Evolutionary conservation across 495 filamentous ascomycete species (phyloP), one percentile per base, ranked within the genome.

Genomic region (Aspergillus campestris): DNA sequence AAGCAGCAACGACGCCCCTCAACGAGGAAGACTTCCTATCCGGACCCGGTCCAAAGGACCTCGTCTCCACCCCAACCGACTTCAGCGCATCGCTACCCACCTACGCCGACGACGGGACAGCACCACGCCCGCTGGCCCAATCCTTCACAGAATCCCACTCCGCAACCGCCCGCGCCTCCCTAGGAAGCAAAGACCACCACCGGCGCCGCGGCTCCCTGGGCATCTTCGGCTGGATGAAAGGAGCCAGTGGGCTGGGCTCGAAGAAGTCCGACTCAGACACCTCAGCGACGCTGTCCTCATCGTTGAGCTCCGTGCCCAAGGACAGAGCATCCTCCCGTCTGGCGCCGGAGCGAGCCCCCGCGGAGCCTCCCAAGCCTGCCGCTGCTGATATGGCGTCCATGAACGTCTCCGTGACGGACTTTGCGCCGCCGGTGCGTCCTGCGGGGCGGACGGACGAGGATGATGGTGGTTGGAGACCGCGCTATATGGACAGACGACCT

Each of bases 141-240:
- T 65, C 65, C 7, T 50, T 58, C 33, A 65, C 55, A 7, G 59
- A 67, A n/a, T 38, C 49, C 10, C 46, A 46, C 34, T 46, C 63
- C 8, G 49, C 30, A 11, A 15, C 27, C 8, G 58, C 62, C n/a
- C 61, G n/a, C n/a, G n/a, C n/a, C n/a, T n/a, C n/a, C n/a, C n/a
- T n/a, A n/a, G n/a, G n/a, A n/a, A n/a, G n/a, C n/a, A n/a, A n/a
- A n/a, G n/a, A n/a, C 27, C 62, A 68, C 7, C 64, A 66, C 46
- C 69, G 68, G 37, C 57, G 66, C 10, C 65, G 62, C 35, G 63
- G 62, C 47, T 72, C 69, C 1, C 52, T 70, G 1, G 60, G 65
- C 3, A 63, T 72, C 18, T 62, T 71, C 34, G 58, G 66, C 31
- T 72, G 69, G 69, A 66, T 72, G 62, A 72, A 72, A 40, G 57